Percentiles rank a stretch among this genome's conserved stretches.
These are phyloP conservation scores for Takakia lepidozioides DNA, from an alignment of 225 moss, liverwort and hornwort species.

Conservation along the genomic window DNA sequence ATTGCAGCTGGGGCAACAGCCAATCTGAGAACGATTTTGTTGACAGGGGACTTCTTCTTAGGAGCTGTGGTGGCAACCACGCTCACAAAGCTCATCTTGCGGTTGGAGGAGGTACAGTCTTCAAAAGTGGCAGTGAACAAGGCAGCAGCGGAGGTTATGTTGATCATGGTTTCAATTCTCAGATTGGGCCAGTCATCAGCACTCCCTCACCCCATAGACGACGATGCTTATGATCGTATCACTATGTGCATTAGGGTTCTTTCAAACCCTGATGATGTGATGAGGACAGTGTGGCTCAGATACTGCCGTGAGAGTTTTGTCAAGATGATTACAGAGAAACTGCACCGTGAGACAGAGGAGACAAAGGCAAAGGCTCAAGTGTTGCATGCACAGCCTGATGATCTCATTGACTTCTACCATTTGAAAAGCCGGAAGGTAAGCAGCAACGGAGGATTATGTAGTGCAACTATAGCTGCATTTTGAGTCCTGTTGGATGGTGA, in stretches of 20 bases:
- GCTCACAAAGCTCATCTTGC: too few species aligned
- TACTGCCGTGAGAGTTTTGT: constrained; percentile 88
- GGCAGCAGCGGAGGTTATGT: too few species aligned
- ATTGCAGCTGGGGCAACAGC: too few species aligned
- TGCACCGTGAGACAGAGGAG: constrained; percentile 83
- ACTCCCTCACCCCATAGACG: too few species aligned
- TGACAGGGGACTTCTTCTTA: too few species aligned
- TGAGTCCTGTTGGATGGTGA: too few species aligned
- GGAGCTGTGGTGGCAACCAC: too few species aligned
- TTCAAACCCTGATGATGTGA: constrained; percentile 79
- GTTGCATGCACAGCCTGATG: constrained; percentile 87
- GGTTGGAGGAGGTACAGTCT: too few species aligned
- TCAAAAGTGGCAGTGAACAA: too few species aligned
- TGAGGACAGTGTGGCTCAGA: constrained; percentile 88
- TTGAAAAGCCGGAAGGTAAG: constrained; percentile 89
- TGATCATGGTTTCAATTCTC: too few species aligned
- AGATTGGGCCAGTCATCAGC: too few species aligned
- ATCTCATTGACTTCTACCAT: constrained; percentile 95
- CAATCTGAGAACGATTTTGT: too few species aligned
- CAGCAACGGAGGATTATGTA: not conserved
- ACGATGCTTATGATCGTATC: constrained; percentile 83
- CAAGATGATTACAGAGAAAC: constrained; percentile 91
- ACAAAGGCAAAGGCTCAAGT: constrained; percentile 85
- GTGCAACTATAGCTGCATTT: not conserved
- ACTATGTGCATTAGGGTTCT: constrained; percentile 77